Conservation (phyloP, 2,329 filamentous ascomycete genomes). For the Volutella citrinella region DNA sequence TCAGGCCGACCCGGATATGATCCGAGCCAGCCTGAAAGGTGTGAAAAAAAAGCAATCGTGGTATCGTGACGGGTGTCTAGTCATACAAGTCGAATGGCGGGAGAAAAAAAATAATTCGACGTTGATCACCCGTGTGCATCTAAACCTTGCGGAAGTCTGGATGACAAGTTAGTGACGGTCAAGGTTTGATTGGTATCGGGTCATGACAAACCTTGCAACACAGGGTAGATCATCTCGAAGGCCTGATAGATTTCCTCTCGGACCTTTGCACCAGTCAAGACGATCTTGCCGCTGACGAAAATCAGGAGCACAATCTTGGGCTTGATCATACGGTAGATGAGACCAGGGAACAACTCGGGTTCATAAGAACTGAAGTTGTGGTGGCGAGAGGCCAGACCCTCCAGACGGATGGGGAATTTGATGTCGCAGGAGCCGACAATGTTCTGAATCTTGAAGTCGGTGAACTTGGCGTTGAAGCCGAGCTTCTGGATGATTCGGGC, state of each 20-base stretch:
- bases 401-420: constrained; percentile 97
- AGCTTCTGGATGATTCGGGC: constrained; percentile 99
- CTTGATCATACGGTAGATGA: constrained; percentile 99
- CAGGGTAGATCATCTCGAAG: constrained; percentile 96
- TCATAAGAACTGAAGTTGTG: constrained; percentile 99
- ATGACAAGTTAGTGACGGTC: constrained; percentile 8
- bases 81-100: constrained; percentile 38
- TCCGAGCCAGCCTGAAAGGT: constrained; percentile 5
- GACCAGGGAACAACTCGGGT: constrained; percentile 95
- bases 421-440: constrained; percentile 99
- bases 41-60: constrained; percentile 38
- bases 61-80: constrained; percentile 45
- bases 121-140: no score
- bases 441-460: constrained; percentile 99
- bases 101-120: no score
- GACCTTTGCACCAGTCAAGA: constrained; percentile 95
- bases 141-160: constrained; percentile 59
- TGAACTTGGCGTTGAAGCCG: constrained; percentile 99
- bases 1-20: no score
- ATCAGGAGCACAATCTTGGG: constrained; percentile 98
- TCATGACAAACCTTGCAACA: constrained; percentile 70
- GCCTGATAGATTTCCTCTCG: constrained; percentile 97
- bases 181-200: background rate
- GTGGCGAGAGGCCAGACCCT: constrained; percentile 93
- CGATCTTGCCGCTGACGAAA: constrained; percentile 97